A percentile compares a stretch with the other conserved stretches of the same genome.
phyloP scores from a whole-genome alignment of 805 yeast genomes.

The Ogataea methanolica region DNA sequence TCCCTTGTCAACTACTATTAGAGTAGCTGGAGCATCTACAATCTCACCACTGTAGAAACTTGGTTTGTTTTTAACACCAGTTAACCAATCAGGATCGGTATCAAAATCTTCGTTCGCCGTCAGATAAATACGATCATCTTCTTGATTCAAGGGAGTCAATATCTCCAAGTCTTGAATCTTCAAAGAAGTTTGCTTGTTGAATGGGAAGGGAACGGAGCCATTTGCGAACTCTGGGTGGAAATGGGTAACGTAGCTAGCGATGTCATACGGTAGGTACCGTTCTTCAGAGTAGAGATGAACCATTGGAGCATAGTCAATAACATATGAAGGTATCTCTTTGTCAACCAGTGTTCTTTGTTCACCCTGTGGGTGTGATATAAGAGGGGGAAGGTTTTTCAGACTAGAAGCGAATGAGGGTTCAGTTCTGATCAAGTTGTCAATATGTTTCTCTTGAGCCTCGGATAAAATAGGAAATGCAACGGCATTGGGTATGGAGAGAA shows the following conservation, averaged over 20 bases:
- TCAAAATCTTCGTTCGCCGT: conserved; percentile 70
- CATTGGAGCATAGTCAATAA: conserved; percentile 63
- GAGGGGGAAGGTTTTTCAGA: conserved; percentile 33
- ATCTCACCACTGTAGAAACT: conserved; percentile 67
- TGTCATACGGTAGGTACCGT: conserved; percentile 76
- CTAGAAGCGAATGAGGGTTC: not conserved
- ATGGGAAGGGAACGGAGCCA: conserved; percentile 36
- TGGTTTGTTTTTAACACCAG: conserved; percentile 68
- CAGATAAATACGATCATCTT: conserved; percentile 42
- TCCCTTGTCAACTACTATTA: conserved; percentile 87
- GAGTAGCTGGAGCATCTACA: conserved; percentile 69
- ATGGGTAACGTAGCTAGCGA: conserved; percentile 61
- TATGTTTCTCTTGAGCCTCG: not conserved
- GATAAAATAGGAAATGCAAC: not conserved
- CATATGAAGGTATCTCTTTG: conserved; percentile 63
- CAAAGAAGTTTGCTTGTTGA: conserved; percentile 2
- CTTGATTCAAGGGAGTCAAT: conserved; percentile 29
- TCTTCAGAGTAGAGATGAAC: conserved; percentile 90
- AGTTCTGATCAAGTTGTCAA: not conserved
- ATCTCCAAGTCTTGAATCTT: conserved; percentile 30
- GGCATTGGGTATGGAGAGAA: not conserved
- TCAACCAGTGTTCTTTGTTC: conserved; percentile 35
- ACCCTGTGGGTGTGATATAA: conserved; percentile 28
- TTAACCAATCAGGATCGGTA: conserved; percentile 75
- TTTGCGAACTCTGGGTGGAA: conserved; percentile 53